phyloP scores from a whole-genome alignment of 148 eudicot genomes.

The Beta vulgaris region DNA sequence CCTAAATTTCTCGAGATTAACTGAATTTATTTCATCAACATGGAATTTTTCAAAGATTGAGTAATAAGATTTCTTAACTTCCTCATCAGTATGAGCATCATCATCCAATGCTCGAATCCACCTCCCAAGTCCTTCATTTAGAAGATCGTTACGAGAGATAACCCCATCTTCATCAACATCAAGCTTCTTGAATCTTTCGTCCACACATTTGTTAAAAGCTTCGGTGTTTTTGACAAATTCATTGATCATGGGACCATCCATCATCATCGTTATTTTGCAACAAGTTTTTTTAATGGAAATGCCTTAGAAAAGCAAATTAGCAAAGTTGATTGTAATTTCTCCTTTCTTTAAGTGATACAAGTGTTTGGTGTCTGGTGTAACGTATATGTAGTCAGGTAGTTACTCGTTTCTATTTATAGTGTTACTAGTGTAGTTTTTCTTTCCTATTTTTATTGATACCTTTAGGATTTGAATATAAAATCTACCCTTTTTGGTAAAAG shows the following conservation, averaged over 20 bases:
- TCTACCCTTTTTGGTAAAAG: too few relatives aligned
- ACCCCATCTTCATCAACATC: conserved; percentile 41
- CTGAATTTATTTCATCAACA: conserved; percentile 23
- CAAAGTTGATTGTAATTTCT: too few relatives aligned
- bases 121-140: background rate
- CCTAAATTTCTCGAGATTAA: conserved; percentile 11
- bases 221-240: conserved; percentile 37
- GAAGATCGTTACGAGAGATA: conserved; percentile 39
- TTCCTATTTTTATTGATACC: too few relatives aligned
- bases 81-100: conserved; percentile 29
- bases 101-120: conserved; percentile 29
- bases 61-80: conserved; percentile 27
- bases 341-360: too few relatives aligned
- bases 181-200: conserved; percentile 37
- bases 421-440: too few relatives aligned
- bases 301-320: background rate
- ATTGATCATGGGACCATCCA: conserved; percentile 42
- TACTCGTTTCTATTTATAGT: too few relatives aligned
- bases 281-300: background rate
- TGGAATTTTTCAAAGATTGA: conserved; percentile 40
- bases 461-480: too few relatives aligned
- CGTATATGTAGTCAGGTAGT: too few relatives aligned
- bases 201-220: conserved; percentile 35
- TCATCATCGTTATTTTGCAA: conserved; percentile 22
- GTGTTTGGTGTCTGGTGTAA: too few relatives aligned